Percentiles rank a stretch among this genome's conserved stretches.
These are phyloP conservation scores for Saccharum officinarum DNA, from an alignment of 176 grass and related monocot species.

Conservation along the genomic window DNA sequence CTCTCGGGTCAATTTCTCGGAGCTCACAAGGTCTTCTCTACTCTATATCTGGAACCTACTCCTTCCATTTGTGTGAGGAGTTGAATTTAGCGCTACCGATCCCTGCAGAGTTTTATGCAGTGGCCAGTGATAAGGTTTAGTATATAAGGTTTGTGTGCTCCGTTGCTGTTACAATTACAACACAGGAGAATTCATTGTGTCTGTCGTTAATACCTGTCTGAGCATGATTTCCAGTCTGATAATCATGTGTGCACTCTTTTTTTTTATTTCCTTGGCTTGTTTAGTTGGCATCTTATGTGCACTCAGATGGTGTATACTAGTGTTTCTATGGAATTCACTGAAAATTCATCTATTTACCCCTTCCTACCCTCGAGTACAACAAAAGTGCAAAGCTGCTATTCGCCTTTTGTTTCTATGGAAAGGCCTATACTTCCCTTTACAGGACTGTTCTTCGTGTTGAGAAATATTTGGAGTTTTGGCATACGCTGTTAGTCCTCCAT, in stretches of 20 bases:
- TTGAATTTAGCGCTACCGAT: background rate
- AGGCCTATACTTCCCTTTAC: background rate
- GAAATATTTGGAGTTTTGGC: background rate
- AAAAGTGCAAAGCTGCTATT: conserved; percentile 5
- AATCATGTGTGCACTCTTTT: background rate
- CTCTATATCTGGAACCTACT: background rate
- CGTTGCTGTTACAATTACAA: background rate
- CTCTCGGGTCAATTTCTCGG: background rate
- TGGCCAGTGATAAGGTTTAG: background rate
- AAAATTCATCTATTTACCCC: background rate
- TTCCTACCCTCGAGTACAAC: background rate
- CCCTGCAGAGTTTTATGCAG: background rate
- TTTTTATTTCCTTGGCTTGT: background rate
- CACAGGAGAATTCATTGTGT: background rate
- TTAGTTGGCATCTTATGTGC: conserved; percentile 8
- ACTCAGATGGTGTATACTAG: background rate
- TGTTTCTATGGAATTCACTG: background rate
- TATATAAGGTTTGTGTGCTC: background rate
- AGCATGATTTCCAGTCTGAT: background rate
- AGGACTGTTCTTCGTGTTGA: background rate
- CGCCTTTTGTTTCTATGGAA: background rate
- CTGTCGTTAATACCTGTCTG: background rate
- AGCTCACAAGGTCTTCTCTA: background rate
- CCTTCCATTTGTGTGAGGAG: background rate
- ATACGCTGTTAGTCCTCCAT: background rate